Percentiles rank a stretch among this genome's conserved stretches.
Conservation (phyloP, 345 rosid species). For the Syzygium aromaticum region DNA sequence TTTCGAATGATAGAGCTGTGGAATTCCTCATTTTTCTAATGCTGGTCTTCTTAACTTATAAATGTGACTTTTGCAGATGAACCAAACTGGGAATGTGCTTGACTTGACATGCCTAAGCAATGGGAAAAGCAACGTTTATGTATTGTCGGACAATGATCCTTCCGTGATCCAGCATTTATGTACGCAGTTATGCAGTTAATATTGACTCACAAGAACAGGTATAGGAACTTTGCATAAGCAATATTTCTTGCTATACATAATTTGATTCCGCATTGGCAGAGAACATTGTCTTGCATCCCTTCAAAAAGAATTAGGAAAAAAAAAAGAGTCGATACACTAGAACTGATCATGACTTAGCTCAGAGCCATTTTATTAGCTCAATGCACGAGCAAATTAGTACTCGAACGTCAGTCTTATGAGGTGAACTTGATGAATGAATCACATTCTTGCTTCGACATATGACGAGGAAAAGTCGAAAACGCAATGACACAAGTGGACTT, state of each 20-base stretch:
- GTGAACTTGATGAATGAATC: background rate
- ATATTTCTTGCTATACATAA: background rate
- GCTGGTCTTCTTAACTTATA: background rate
- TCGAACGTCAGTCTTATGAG: background rate
- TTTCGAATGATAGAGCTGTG: background rate
- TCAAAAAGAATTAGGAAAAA: background rate
- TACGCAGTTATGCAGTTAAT: conserved; percentile 37
- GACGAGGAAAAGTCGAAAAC: background rate
- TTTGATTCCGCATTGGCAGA: background rate
- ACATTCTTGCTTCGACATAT: background rate
- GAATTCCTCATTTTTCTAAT: background rate
- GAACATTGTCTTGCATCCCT: background rate
- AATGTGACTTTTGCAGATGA: conserved; percentile 35
- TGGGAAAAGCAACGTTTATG: conserved; percentile 33
- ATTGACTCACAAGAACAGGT: background rate
- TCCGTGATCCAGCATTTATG: conserved; percentile 39
- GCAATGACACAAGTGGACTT: background rate
- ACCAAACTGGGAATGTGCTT: conserved; percentile 30
- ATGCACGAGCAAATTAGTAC: background rate
- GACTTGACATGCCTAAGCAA: conserved; percentile 55
- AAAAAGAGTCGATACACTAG: background rate
- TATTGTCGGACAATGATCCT: conserved; percentile 5
- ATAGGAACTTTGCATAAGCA: background rate
- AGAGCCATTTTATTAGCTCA: background rate
- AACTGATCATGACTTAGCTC: background rate